Evolutionary conservation across 164 flowering plant genomes (phyloP), one percentile per base, ranked within the genome.

Genomic region (Annona cherimola): DNA sequence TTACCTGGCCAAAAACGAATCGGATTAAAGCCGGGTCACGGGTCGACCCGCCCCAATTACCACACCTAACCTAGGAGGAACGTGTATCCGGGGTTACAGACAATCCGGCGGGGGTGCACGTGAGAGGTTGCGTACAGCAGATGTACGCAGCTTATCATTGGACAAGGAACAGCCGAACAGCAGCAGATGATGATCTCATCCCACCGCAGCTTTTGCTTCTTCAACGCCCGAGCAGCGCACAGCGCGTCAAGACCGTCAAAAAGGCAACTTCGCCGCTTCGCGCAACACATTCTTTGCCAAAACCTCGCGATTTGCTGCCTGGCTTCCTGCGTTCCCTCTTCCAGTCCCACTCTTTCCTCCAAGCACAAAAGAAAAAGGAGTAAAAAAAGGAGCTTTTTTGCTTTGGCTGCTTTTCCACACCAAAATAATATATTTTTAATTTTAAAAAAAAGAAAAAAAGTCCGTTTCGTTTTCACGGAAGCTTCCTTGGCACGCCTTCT

Each of bases 391-490:
- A 26, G 35, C 35, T 26, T 26, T 26, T 26, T 26, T 26, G 57
- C 18, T 50, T 50, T 11, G 14, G 11, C 14, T 50, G 3, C 9
- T 50, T 50, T 50, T 50, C 57, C 14, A 0, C 1, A 50, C 14
- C 35, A 26, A 26, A 0, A 1, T 26, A 26, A 26, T 26, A 26
- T 26, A 26, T 26, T 26, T 26, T 26, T 26, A 26, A 26, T 26
- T 26, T 26, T 26, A 1, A 0, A 54, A 54, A 54, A 54, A 14
- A 14, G 5, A 20, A 54, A 61, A 20, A 20, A 61, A 0, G 20
- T 19, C 63, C 35, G 41, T 63, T 63, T 40, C 43, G 41, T 63
- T 63, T 63, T 50, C 66, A 11, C 35, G 66, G 41, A 63, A 63
- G 66, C 66, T 63, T 63, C 66, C 2, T 26, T 42, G 42, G 7